These are phyloP conservation scores for Acephala macrosclerotiorum DNA, from an alignment of 2,329 filamentous ascomycete species.

Conservation along the genomic window DNA sequence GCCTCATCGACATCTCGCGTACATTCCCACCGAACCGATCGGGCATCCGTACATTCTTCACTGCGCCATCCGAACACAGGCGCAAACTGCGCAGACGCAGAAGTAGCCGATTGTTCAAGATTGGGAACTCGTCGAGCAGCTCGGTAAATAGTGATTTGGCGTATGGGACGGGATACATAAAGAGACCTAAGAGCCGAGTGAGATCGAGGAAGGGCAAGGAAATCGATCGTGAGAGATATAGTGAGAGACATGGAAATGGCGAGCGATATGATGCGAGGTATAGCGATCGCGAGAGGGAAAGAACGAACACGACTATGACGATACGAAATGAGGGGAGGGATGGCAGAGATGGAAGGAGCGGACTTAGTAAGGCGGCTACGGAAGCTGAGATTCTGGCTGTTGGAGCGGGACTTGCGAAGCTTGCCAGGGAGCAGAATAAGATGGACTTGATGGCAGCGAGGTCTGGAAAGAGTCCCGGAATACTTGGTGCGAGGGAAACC, in stretches of 20 bases:
- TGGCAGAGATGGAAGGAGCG: conserved; percentile 27
- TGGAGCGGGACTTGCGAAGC: conserved; percentile 53
- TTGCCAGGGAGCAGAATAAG: conserved; percentile 50
- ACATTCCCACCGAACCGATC: conserved; percentile 55
- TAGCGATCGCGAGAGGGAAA: conserved; percentile 25
- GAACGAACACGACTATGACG: conserved; percentile 14
- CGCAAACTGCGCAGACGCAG: conserved; percentile 54
- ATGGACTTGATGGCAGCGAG: conserved; percentile 46
- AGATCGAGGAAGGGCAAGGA: conserved; percentile 40
- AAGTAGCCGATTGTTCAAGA: conserved; percentile 60
- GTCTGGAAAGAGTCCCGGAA: conserved; percentile 32
- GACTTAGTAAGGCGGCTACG: conserved; percentile 41
- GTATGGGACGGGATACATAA: conserved; percentile 65
- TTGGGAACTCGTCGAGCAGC: conserved; percentile 70
- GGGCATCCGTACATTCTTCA: conserved; percentile 69
- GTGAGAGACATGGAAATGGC: conserved; percentile 20
- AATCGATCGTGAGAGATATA: conserved; percentile 36
- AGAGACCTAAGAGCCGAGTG: conserved; percentile 37
- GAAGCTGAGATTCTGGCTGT: conserved; percentile 56
- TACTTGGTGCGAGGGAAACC: conserved; percentile 23
- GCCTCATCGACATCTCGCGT: conserved; percentile 70
- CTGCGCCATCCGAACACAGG: conserved; percentile 60
- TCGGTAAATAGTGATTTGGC: conserved; percentile 73
- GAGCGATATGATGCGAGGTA: conserved; percentile 19
- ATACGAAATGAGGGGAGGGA: conserved; percentile 25